Percentiles rank a stretch among this genome's conserved stretches.
These are phyloP conservation scores for Thinopyrum elongatum DNA, from an alignment of 176 grass and related monocot species.

Conservation along the genomic window DNA sequence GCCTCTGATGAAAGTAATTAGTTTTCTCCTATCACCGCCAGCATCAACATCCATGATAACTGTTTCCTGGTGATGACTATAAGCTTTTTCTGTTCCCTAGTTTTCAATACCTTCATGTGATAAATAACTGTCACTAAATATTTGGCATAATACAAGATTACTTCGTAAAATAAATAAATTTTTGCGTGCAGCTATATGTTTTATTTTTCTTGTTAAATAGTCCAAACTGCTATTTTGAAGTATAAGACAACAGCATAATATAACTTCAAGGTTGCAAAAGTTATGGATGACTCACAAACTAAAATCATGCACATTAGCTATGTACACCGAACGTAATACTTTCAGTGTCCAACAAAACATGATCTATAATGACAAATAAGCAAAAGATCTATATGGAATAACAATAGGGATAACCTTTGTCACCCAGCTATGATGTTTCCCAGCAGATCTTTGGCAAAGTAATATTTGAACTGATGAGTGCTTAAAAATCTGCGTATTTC, in stretches of 20 bases:
- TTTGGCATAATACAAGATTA: neutral
- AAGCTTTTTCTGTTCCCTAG: conserved; percentile 82
- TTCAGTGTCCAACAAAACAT: neutral
- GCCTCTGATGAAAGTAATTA: conserved; percentile 77
- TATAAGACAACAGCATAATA: neutral
- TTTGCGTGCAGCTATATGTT: neutral
- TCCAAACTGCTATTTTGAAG: neutral
- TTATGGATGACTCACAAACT: neutral
- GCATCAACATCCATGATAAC: conserved; percentile 78
- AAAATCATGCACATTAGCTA: neutral
- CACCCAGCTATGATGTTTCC: too few species aligned
- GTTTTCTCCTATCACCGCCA: conserved; percentile 66
- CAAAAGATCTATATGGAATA: neutral
- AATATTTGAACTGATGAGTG: too few species aligned
- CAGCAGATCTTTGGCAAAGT: too few species aligned
- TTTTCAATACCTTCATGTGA: conserved; percentile 1
- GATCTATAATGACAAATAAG: neutral
- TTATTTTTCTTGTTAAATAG: neutral
- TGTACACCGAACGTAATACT: neutral
- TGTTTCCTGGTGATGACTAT: conserved; percentile 94
- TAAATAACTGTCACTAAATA: conserved; percentile 22
- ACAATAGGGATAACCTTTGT: too few species aligned
- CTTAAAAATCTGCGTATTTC: too few species aligned
- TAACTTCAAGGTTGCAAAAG: neutral
- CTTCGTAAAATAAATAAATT: neutral